Base-by-base conservation (phyloP, 306 rosid species). In the Senna siamea region DNA sequence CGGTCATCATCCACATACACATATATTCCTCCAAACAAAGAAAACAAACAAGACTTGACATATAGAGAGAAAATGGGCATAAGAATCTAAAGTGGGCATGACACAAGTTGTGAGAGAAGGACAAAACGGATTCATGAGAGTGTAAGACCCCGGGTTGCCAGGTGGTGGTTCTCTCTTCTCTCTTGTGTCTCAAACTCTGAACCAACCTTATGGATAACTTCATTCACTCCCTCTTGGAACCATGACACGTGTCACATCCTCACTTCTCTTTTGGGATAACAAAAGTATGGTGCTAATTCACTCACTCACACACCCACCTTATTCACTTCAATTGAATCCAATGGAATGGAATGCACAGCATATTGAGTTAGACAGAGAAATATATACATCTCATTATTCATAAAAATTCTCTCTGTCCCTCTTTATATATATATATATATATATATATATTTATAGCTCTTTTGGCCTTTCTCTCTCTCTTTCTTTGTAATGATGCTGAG, bases 241-340 rank as follows among this genome's bases (percentile, higher is more conserved):
- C n/a, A 67, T 37, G 55, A 72, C 76, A 78, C 69, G 53, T 56
- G 37, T 53, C 47, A 64, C 44, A 38, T 62, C 79, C 78, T 28
- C 7, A 37, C 8, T 4, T 37, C 76, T 10, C 23, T 61, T 0
- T 78, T 54, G 73, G 59, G 94, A 91, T 91, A 91, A 91, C 85
- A 82, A 91, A 84, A 74, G 69, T 53, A 81, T 77, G 97, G 95
- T 62, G 54, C 80, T 70, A 78, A 76, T 81, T 80, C 71, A 71
- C 75, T 84, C 7, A 41, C 46, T 47, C 8, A 28, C 30, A 26
- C 30, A 26, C 30, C 30, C 30, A 26, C 30, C 30, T 3, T 26
- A 26, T 26, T 26, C 30, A 26, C 30, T 26, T 26, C 30, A 26
- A 26, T 26, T 26, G 30, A 26, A 3, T 26, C 3, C 30, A 26